Conservation (phyloP, 352 stramenopile species). For the Blastocystis sp. region DNA sequence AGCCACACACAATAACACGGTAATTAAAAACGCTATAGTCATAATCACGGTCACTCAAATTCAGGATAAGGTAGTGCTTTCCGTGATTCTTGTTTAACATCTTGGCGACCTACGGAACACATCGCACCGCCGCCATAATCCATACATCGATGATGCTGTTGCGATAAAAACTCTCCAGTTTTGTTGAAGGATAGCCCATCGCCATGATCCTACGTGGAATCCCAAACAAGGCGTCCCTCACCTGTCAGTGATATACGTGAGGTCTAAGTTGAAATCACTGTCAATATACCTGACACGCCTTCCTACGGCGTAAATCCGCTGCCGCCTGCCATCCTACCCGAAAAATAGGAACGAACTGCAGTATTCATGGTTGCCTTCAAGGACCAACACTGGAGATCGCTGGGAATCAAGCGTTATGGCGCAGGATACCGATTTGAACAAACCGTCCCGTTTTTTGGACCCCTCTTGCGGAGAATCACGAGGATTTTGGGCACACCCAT, state of each 20-base stretch:
- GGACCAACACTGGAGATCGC: neutral
- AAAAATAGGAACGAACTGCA: constrained; percentile 64
- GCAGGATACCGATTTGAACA: too few relatives aligned
- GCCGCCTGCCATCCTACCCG: neutral
- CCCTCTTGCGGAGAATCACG: neutral
- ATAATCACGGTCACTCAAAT: constrained; percentile 51
- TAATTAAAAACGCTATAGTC: constrained; percentile 46
- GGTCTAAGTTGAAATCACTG: constrained; percentile 51
- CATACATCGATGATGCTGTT: constrained; percentile 64
- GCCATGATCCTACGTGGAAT: constrained; percentile 40
- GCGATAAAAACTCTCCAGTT: constrained; percentile 61
- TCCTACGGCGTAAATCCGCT: constrained; percentile 8
- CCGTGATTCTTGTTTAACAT: constrained; percentile 53
- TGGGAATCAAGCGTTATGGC: too few relatives aligned
- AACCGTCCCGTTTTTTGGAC: too few relatives aligned
- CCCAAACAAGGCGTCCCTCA: neutral
- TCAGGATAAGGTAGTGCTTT: constrained; percentile 58
- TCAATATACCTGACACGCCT: constrained; percentile 52
- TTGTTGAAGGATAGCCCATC: constrained; percentile 62
- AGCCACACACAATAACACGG: constrained; percentile 61
- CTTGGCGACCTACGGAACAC: constrained; percentile 2
- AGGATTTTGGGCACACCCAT: neutral
- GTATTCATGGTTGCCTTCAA: constrained; percentile 25
- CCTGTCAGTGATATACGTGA: constrained; percentile 64
- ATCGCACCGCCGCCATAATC: neutral